phyloP scores from a whole-genome alignment of 1,284 basidiomycete genomes.

The Apiotrichum veenhuisii region DNA sequence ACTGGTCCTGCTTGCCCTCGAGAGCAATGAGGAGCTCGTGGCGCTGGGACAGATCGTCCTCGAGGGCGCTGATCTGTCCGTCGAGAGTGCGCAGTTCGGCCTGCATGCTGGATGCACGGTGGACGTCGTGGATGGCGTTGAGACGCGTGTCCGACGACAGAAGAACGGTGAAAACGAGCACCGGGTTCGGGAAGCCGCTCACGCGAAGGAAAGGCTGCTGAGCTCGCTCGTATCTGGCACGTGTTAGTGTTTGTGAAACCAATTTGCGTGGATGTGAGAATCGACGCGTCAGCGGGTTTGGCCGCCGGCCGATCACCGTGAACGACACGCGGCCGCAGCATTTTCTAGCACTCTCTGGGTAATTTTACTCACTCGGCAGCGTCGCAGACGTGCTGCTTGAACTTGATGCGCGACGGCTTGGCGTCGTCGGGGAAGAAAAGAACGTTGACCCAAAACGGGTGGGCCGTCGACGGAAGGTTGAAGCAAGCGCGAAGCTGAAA shows the following conservation, averaged over 20 bases:
- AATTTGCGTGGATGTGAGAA: conserved; percentile 2
- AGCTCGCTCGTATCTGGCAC: conserved; percentile 41
- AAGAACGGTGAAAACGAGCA: conserved; percentile 45
- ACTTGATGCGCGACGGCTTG: conserved; percentile 43
- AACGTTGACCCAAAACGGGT: conserved; percentile 46
- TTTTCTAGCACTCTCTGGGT: too few relatives aligned
- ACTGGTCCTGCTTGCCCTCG: conserved; percentile 32
- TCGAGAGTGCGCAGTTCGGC: conserved; percentile 25
- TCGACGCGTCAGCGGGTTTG: conserved; percentile 12
- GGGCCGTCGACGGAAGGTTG: conserved; percentile 43
- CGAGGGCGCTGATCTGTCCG: conserved; percentile 23
- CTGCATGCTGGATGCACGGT: conserved; percentile 35
- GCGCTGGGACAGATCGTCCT: conserved; percentile 31
- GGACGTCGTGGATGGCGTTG: conserved; percentile 38
- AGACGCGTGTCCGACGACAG: conserved; percentile 45
- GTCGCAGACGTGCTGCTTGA: conserved; percentile 50
- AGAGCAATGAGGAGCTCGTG: conserved; percentile 35
- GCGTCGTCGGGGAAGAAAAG: conserved; percentile 45
- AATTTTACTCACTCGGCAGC: conserved; percentile 42
- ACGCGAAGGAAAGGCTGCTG: conserved; percentile 36
- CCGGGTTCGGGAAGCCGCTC: conserved; percentile 33
- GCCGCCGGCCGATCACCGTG: neutral
- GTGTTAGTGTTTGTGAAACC: neutral
- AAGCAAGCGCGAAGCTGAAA: conserved; percentile 42
- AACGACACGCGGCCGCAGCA: too few relatives aligned